phyloP scores from a whole-genome alignment of 345 rosid genomes.

The Citrus maxima region DNA sequence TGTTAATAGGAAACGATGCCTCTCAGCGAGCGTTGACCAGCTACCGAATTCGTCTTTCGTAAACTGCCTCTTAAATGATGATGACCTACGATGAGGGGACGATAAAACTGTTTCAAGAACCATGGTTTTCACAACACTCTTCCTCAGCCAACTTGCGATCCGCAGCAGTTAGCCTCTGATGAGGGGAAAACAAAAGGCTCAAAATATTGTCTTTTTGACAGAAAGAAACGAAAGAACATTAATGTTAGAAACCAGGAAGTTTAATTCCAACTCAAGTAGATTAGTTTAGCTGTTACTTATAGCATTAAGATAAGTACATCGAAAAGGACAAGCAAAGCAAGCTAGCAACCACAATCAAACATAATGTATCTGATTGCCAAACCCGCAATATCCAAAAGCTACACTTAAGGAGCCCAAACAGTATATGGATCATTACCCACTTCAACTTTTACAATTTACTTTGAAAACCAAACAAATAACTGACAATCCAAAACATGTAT shows the following conservation, averaged over 20 bases:
- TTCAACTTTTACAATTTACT: neutral
- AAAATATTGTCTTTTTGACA: neutral
- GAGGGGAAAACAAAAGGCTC: neutral
- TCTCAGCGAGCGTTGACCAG: slow-evolving; percentile 61
- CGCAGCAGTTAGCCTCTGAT: neutral
- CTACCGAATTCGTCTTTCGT: slow-evolving; percentile 75
- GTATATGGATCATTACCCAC: neutral
- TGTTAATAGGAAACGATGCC: slow-evolving; percentile 89
- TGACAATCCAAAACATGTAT: no score
- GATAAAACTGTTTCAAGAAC: slow-evolving; percentile 70
- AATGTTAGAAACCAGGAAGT: neutral
- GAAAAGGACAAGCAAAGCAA: neutral
- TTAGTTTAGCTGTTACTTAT: neutral
- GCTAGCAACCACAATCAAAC: no score
- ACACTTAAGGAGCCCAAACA: neutral
- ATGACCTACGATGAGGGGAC: slow-evolving; percentile 70
- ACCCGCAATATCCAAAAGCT: neutral
- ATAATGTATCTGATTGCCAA: neutral
- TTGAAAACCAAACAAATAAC: no score
- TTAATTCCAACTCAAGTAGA: neutral
- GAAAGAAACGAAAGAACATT: neutral
- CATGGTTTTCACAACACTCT: slow-evolving; percentile 31
- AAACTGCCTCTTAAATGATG: slow-evolving; percentile 58
- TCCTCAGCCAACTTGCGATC: slow-evolving; percentile 19
- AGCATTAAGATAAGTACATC: neutral